Base-by-base conservation (phyloP, 2,329 filamentous ascomycete genomes). In the Alternaria dauci region DNA sequence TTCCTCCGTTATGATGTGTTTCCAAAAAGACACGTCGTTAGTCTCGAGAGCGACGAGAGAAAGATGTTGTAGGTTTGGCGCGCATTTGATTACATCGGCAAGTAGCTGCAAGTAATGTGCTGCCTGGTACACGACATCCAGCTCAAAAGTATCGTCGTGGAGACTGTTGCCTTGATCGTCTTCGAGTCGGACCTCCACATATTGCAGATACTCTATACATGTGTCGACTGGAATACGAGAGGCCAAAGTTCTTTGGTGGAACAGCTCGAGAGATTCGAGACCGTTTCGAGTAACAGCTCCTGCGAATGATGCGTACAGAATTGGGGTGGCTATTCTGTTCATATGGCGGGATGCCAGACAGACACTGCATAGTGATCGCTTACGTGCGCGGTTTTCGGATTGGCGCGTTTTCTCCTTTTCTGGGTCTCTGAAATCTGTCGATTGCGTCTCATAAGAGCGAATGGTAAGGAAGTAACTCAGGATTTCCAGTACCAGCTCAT, bases 181-280 rank as follows among this genome's bases (percentile, higher is more conserved):
- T 16, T 63, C 52, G 4, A 71, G 55, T 8, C 72, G 66, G 39
- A 69, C 74, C 39, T 76, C 74, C 12, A 75, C 53, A 34, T 74
- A 76, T 20, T 62, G 51, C 2, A 75, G 18, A 52, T 69, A 47
- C 0, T 54, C 41, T 5, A 48, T 46, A 2, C 26, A 7, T 56
- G 41, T 14, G 65, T 32, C 42, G 3, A 34, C 5, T 1, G 52
- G 43, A 12, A 25, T 4, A 14, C 20, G 5, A 14, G 34, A 9
- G 34, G 12, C 51, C 2, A 25, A 41, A 2, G 75, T 43, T 1
- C 68, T 71, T 20, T 61, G 48, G 50, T 64, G 59, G 38, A 76
- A 71, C 4, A 63, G 53, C 8, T 47, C 44, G 2, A 76, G 59
- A 28, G 51, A 39, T n/a, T 34, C 16, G 8, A 68, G 50, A 7